phyloP scores from a whole-genome alignment of 2,329 filamentous ascomycete genomes.

The Fusarium praegraminearum region DNA sequence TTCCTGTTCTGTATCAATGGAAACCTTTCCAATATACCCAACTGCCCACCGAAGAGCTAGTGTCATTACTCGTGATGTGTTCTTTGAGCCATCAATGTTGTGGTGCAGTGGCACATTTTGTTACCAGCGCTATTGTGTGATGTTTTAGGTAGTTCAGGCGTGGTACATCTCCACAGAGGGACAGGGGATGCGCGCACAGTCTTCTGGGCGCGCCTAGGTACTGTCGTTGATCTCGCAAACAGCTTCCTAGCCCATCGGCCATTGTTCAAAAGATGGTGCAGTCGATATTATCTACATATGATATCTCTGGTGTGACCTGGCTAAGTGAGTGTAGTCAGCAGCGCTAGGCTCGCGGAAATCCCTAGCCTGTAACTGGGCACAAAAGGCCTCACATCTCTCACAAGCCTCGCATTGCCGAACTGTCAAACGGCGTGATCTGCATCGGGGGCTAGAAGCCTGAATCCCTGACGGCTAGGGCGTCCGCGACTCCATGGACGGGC shows the following conservation, averaged over 20 bases:
- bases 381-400: conserved; percentile 26
- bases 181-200: neutral
- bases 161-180: neutral
- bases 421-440: conserved; percentile 50
- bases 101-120: neutral
- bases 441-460: conserved; percentile 47
- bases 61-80: neutral
- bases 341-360: conserved; percentile 16
- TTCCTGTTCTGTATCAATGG: neutral
- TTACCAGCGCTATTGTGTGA: neutral
- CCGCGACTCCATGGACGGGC: conserved; percentile 35
- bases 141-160: neutral
- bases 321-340: neutral
- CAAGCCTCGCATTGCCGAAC: conserved; percentile 44
- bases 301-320: neutral
- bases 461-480: conserved; percentile 46
- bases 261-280: neutral
- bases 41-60: neutral
- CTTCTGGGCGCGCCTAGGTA: neutral
- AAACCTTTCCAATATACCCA: neutral
- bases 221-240: neutral
- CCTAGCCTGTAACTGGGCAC: conserved; percentile 15
- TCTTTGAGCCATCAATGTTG: neutral
- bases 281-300: neutral
- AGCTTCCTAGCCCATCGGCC: neutral